phyloP scores from a whole-genome alignment of 2,329 filamentous ascomycete genomes.

The Penicillium sp. region DNA sequence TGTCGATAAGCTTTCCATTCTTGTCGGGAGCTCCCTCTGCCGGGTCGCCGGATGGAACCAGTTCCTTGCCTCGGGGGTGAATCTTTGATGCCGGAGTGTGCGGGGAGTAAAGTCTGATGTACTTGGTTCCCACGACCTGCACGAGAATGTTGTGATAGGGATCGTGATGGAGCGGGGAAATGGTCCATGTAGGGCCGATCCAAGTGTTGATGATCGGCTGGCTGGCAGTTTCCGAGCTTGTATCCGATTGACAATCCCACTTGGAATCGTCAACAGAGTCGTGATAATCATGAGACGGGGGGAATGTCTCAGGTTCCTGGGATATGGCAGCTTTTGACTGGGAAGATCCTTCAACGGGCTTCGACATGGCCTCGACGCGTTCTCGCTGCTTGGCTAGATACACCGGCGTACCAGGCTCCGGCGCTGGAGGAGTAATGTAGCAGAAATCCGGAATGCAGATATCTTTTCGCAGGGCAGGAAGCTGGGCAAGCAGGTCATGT shows the following conservation, averaged over 20 bases:
- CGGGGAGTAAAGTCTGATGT: conserved; percentile 83
- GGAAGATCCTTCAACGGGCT: background rate
- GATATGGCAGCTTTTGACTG: background rate
- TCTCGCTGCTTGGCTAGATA: conserved; percentile 38
- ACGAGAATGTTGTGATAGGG: conserved; percentile 89
- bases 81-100: conserved; percentile 50
- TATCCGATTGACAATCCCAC: conserved; percentile 1
- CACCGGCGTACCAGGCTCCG: conserved; percentile 50
- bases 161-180: conserved; percentile 90
- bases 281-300: no score
- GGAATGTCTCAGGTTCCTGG: no score
- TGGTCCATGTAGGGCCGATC: conserved; percentile 84
- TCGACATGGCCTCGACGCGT: conserved; percentile 12
- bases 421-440: conserved; percentile 64
- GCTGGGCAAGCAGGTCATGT: conserved; percentile 80
- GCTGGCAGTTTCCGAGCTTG: conserved; percentile 16
- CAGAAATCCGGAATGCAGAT: conserved; percentile 81
- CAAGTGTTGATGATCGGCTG: conserved; percentile 80
- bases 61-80: conserved; percentile 40
- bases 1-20: conserved; percentile 59
- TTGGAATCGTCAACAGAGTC: background rate
- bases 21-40: conserved; percentile 9
- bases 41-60: conserved; percentile 24
- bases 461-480: conserved; percentile 72
- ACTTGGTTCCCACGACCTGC: conserved; percentile 88